A percentile compares a stretch with the other conserved stretches of the same genome.
phyloP scores from a whole-genome alignment of 306 rosid species.

The Lablab purpureus region DNA sequence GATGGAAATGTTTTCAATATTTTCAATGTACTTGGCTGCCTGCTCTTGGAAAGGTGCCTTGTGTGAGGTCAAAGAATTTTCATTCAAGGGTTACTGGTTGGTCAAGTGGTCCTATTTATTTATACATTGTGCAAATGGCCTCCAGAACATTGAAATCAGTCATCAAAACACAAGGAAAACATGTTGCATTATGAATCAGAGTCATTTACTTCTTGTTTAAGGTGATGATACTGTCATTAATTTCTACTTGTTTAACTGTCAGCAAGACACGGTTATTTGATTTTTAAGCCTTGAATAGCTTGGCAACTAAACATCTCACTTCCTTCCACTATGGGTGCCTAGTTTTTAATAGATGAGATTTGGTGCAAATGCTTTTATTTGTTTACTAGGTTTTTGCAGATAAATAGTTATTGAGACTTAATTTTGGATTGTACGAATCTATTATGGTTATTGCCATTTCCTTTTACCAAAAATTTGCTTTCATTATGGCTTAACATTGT shows the following conservation, averaged over 20 bases:
- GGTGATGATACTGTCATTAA: background rate
- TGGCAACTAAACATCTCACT: background rate
- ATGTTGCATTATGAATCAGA: slow-evolving; percentile 5
- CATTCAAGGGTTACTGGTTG: background rate
- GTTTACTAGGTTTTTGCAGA: background rate
- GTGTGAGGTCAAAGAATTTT: background rate
- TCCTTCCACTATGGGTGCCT: background rate
- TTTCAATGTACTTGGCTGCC: slow-evolving; percentile 10
- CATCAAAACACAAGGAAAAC: background rate
- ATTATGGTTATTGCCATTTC: background rate
- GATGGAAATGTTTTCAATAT: background rate
- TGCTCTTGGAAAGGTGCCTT: slow-evolving; percentile 6
- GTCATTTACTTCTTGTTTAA: slow-evolving; percentile 20
- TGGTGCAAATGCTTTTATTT: slow-evolving; percentile 3
- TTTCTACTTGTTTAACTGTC: slow-evolving; percentile 1
- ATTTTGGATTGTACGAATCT: background rate
- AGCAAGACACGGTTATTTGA: background rate
- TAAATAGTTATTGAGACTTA: background rate
- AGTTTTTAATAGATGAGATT: background rate
- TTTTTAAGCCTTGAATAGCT: slow-evolving; percentile 4
- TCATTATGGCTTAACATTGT: background rate
- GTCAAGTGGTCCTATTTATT: background rate
- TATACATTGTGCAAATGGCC: background rate
- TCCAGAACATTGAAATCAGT: background rate
- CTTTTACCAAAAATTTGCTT: background rate